Percentiles rank a stretch among this genome's conserved stretches.
Conservation (phyloP, 495 filamentous ascomycete species). For the Lasiosphaeria hispida region DNA sequence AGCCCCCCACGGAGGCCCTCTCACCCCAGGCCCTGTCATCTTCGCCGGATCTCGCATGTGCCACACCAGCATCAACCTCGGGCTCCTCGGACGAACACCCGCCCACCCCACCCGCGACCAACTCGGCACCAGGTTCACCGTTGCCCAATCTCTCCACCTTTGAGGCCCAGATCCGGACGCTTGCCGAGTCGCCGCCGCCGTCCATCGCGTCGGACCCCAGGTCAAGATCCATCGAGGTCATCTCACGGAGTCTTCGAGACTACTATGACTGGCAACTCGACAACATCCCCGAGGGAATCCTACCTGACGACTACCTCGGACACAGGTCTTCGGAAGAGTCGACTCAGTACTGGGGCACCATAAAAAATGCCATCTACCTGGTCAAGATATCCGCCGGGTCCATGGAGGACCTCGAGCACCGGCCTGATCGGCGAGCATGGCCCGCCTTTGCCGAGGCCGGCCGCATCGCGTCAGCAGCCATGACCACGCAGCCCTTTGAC, state of each 20-base stretch:
- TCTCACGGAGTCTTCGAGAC: slow-evolving; percentile 26
- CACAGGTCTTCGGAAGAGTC: slow-evolving; percentile 21
- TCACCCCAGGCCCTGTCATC: slow-evolving; percentile 12
- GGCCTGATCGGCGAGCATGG: slow-evolving; percentile 26
- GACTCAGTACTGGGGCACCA: slow-evolving; percentile 27
- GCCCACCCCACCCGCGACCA: background rate
- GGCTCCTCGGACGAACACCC: slow-evolving; percentile 16
- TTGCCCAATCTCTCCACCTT: slow-evolving; percentile 19
- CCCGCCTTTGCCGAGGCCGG: slow-evolving; percentile 29
- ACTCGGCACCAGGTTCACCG: slow-evolving; percentile 13
- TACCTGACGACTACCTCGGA: slow-evolving; percentile 31
- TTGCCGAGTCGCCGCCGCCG: slow-evolving; percentile 23
- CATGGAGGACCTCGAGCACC: slow-evolving; percentile 12
- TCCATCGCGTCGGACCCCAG: slow-evolving; percentile 18
- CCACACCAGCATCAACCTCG: slow-evolving; percentile 19
- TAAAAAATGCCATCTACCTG: slow-evolving; percentile 34
- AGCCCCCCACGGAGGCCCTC: slow-evolving; percentile 3
- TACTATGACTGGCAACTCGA: slow-evolving; percentile 34
- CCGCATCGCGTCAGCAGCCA: slow-evolving; percentile 25
- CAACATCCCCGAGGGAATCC: slow-evolving; percentile 26
- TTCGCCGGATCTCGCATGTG: slow-evolving; percentile 12
- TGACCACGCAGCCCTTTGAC: slow-evolving; percentile 32
- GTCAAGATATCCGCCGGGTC: slow-evolving; percentile 29
- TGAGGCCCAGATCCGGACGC: slow-evolving; percentile 21
- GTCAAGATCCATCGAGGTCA: slow-evolving; percentile 25